Base-by-base conservation (phyloP, 805 yeast species). In the Cyberlindnera bimundalis region DNA sequence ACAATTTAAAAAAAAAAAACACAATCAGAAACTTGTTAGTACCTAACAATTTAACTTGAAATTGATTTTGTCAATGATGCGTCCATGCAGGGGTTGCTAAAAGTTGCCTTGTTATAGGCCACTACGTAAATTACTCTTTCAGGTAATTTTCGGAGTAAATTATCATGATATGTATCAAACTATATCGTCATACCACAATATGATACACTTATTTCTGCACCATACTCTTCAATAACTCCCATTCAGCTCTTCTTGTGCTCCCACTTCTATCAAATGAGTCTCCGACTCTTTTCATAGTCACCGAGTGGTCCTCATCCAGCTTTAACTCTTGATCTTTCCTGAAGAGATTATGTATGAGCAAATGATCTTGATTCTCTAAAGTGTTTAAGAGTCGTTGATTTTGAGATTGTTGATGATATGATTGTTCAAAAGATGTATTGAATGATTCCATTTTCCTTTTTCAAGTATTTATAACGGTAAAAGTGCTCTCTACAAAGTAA, bases 141-240 rank as follows among this genome's bases (percentile, higher is more conserved):
- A n/a, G n/a, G n/a, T n/a, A n/a, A n/a, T n/a, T n/a, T n/a, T n/a
- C n/a, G n/a, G n/a, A n/a, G n/a, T n/a, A n/a, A n/a, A n/a, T n/a
- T n/a, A n/a, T n/a, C n/a, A n/a, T n/a, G n/a, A n/a, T n/a, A n/a
- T n/a, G n/a, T n/a, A n/a, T n/a, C n/a, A n/a, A n/a, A n/a, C n/a
- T n/a, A n/a, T n/a, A n/a, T n/a, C n/a, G n/a, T n/a, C n/a, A n/a
- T n/a, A n/a, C n/a, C n/a, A n/a, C n/a, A n/a, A n/a, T n/a, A n/a
- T n/a, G n/a, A n/a, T n/a, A n/a, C n/a, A n/a, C 15, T 59, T 60
- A 60, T 53, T 32, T 35, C 39, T 38, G 35, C 8, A 43, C 38
- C 40, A 43, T 26, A 18, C 10, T 7, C 37, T 40, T 42, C 34
- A 37, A 8, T 12, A 42, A 15, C 34, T 34, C 39, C 41, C 40